Percentiles rank a stretch among this genome's conserved stretches.
These are phyloP conservation scores for Fusarium zealandicum DNA, from an alignment of 2,329 filamentous ascomycete genomes.

Conservation along the genomic window DNA sequence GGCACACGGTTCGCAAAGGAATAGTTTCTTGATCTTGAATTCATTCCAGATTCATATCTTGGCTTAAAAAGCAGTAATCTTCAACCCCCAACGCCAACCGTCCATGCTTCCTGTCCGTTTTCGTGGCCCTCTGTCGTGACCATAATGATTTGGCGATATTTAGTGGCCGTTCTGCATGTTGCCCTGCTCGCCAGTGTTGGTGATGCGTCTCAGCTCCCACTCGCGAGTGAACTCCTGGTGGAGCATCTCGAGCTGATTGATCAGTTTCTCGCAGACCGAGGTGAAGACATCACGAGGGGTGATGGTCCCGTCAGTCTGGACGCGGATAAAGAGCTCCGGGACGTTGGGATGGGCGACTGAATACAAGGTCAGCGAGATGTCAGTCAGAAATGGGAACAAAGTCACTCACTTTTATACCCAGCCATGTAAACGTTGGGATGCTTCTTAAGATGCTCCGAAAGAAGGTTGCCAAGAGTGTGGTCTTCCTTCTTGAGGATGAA, in stretches of 20 bases:
- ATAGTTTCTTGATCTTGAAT: constrained; percentile 27
- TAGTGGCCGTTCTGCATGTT: constrained; percentile 51
- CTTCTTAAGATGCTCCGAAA: constrained; percentile 84
- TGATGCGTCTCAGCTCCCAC: constrained; percentile 88
- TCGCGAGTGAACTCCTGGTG: constrained; percentile 92
- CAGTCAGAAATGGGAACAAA: not conserved
- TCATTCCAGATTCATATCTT: constrained; percentile 22
- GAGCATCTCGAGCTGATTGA: constrained; percentile 80
- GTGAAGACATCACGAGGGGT: constrained; percentile 90
- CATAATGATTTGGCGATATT: constrained; percentile 12
- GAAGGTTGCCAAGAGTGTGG: constrained; percentile 90
- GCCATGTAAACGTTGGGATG: constrained; percentile 86
- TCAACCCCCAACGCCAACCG: constrained; percentile 40
- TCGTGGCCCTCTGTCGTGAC: constrained; percentile 13
- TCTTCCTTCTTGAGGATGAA: constrained; percentile 98
- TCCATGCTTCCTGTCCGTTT: constrained; percentile 31
- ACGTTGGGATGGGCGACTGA: constrained; percentile 66
- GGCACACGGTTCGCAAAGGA: constrained; percentile 15
- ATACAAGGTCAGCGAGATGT: constrained; percentile 9
- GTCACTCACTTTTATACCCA: constrained; percentile 81
- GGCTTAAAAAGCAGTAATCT: constrained; percentile 35
- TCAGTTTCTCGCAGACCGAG: constrained; percentile 80
- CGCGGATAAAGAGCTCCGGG: constrained; percentile 71
- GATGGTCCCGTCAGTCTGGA: constrained; percentile 89
- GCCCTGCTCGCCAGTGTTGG: constrained; percentile 67